Percentiles rank a stretch among this genome's conserved stretches.
Conservation (phyloP, 305 asterid genomes). For the Striga hermonthica region DNA sequence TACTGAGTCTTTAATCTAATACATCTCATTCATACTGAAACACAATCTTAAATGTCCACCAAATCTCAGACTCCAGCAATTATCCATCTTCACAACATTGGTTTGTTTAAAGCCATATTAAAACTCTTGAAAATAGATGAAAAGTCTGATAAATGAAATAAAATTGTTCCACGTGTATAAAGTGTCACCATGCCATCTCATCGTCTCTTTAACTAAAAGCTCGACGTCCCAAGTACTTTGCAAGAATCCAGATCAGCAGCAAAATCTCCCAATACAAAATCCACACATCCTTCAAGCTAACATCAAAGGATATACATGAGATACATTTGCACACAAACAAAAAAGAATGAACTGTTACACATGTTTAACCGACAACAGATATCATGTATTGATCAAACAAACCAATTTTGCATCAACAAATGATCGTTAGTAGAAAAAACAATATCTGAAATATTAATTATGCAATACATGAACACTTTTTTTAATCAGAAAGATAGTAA, state of each 20-base stretch:
- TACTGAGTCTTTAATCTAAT: constrained; percentile 45
- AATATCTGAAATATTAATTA: background rate
- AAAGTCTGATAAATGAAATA: constrained; percentile 37
- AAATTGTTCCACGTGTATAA: constrained; percentile 41
- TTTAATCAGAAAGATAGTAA: constrained; percentile 4
- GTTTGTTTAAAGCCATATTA: constrained; percentile 37
- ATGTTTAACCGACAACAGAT: background rate
- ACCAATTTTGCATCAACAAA: background rate
- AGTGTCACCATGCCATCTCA: constrained; percentile 40
- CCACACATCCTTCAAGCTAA: constrained; percentile 39
- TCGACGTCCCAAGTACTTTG: constrained; percentile 24
- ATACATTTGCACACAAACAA: constrained; percentile 18
- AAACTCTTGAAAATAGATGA: constrained; percentile 33
- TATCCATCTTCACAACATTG: constrained; percentile 44
- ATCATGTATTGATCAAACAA: background rate
- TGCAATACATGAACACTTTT: background rate
- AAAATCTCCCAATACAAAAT: constrained; percentile 37
- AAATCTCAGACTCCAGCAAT: constrained; percentile 45
- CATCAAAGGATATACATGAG: constrained; percentile 36
- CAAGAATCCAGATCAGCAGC: constrained; percentile 39
- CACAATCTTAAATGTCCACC: constrained; percentile 37
- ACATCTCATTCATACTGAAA: constrained; percentile 48
- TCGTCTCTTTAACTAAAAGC: constrained; percentile 37
- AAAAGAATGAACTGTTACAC: background rate
- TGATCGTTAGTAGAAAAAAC: background rate